Evolutionary conservation across 2,329 filamentous ascomycete genomes (phyloP), one percentile per base, ranked within the genome.

Genomic region (Venturia effusa): DNA sequence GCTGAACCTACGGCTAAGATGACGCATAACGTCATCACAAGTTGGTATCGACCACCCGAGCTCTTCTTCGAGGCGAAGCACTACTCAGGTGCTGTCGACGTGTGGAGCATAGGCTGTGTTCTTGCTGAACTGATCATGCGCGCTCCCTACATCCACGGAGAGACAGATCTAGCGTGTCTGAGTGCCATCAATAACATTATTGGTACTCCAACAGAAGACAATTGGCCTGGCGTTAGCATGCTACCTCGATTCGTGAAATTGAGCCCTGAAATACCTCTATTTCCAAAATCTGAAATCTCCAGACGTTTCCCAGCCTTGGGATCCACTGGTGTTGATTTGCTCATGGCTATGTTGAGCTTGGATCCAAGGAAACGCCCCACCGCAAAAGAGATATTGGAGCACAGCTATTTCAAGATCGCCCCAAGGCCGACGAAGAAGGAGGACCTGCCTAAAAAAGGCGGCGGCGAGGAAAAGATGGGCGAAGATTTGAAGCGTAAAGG

Each of bases 41-140:
- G 92, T 68, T 99, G 94, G 92, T 99, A 97, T 79, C 84, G 93
- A 0, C 92, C 94, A 0, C 92, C 92, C 0, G 94, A 99, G 79
- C 83, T 99, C 27, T 86, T 97, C 67, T 97, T 93, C 72, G 92
- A 92, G 65, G 91, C 92, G 2, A 84, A 86, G 65, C 90, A 94
- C 77, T 99, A 99, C 78, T 87, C 87, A 54, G 92, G 92, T 30
- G 89, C 88, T 7, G 94, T 97, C 24, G 94, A 99, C 73, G 82
- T 99, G 65, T 99, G 94, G 93, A 92, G 88, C 59, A 89, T 96
- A 64, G 94, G 91, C 60, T 86, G 90, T 72, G 92, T 99, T 13
- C 94, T 99, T 69, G 93, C 92, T 37, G 94, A 99, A 76, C 83
- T 99, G 61, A 81, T 96, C 64, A 81, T 93, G 66, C 85, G 94